Base-by-base conservation (phyloP, 1,284 basidiomycete genomes). In the Veloporphyrellus conicus region DNA sequence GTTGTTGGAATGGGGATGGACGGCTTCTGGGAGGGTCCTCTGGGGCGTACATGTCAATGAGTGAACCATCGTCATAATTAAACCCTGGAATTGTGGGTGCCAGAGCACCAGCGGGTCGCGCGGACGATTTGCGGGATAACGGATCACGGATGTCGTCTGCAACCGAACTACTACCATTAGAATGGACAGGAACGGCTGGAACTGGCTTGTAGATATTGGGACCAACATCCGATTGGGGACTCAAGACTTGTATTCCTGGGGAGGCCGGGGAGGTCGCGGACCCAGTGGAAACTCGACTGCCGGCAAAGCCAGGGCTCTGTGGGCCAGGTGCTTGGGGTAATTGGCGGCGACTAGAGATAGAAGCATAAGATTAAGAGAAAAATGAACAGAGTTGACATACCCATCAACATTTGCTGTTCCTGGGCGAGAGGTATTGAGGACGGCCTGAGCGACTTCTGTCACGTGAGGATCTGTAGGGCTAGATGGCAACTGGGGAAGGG, bases 21-120 rank as follows among this genome's bases (percentile, higher is more conserved):
- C 62, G 63, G 16, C 3, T 48, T 40, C 38, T 56, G n/a, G 41
- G 27, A 28, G 35, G 22, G 0, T 61, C 63, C 1, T 56, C 66
- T 19, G 53, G 6, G n/a, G 59, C 6, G 18, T 67, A 67, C 48
- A 55, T 47, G 15, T 68, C 63, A 29, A 59, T 22, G 19, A 62
- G 37, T 3, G 52, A 54, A 16, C 41, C 47, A 9, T 68, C 65
- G 22, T 68, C 65, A 37, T 47, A 65, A 15, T 36, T 48, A 41
- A 52, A 58, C 10, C 70, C 67, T 3, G 70, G 69, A 25, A 60
- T 61, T 18, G 56, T 58, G 0, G 68, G 69, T 4, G 68, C 47
- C n/a, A 56, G 50, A 29, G 70, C 64, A 27, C 70, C 69, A 28
- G 65, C 53, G 15, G 68, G 70, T 41, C 70, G 63, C 15, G 49